Base-by-base conservation (phyloP, 768 basidiomycete genomes). In the Neoboletus magnificus region DNA sequence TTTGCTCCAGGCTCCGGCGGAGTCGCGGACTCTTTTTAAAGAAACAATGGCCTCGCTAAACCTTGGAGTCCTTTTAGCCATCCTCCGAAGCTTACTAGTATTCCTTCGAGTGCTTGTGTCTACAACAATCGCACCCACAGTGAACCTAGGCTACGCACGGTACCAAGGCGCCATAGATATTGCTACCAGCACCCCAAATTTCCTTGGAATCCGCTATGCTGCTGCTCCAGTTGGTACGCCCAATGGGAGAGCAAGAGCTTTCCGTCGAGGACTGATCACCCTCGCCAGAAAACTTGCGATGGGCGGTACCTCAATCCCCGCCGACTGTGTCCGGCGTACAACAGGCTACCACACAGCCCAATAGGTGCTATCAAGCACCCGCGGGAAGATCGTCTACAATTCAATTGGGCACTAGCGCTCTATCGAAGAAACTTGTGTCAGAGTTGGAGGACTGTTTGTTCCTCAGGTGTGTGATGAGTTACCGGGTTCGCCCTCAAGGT, bases 381-480 rank as follows among this genome's bases (percentile, higher is more conserved):
- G 6, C 10, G 20, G 43, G 37, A 16, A 27, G 12, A n/a, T 45
- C 43, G 12, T 6, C 29, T 15, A 32, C 20, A 36, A 22, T 32
- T 33, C 40, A 39, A 11, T 22, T 29, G 20, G 25, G 8, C 41
- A 42, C 41, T 25, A 52, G 25, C 6, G 7, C 15, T 1, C 1
- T 35, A n/a, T 30, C n/a, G 7, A 40, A 32, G 27, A 33, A 39
- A 27, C 7, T 20, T 46, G 45, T 36, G 30, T 20, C 0, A 20
- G 3, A 23, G 13, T 56, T 45, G 5, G 56, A 57, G 36, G 54
- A 57, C 27, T 57, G 54, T 20, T 45, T 57, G 4, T 57, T 57
- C 29, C 56, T 57, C 15, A 57, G 46, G 40, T 57, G 13, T 2
- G 33, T 57, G 15, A 9, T 32, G 8, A 5, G n/a, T 29, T 37